Percentiles rank a stretch among this genome's conserved stretches.
Evolutionary conservation across 192 early-diverging fungal species (phyloP).

Genomic region (Backusella circina): DNA sequence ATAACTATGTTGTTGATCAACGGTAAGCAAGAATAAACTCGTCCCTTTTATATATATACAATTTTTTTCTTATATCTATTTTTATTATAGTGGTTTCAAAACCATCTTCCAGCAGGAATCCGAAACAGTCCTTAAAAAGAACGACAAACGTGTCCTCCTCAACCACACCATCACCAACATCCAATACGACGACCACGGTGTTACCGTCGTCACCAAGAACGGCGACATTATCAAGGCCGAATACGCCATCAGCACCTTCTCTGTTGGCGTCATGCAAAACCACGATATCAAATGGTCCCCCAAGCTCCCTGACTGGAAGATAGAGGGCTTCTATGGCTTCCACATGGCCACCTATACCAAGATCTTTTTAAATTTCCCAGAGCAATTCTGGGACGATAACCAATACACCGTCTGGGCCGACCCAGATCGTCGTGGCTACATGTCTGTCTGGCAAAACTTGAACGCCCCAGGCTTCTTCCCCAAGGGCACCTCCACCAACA

Average conservation of each 20-base stretch:
- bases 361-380: constrained; percentile 35
- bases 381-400: constrained; percentile 34
- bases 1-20: constrained; percentile 29
- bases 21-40: neutral
- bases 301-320: constrained; percentile 34
- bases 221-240: constrained; percentile 31
- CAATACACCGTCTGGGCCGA: constrained; percentile 35
- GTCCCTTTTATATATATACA: neutral
- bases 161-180: constrained; percentile 26
- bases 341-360: constrained; percentile 42
- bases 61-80: neutral
- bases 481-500: constrained; percentile 16
- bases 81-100: constrained; percentile 26
- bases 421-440: constrained; percentile 22
- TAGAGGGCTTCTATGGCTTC: constrained; percentile 33
- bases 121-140: constrained; percentile 13
- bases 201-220: constrained; percentile 26
- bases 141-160: constrained; percentile 24
- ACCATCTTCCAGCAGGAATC: constrained; percentile 33
- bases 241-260: constrained; percentile 40
- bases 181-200: constrained; percentile 17
- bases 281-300: constrained; percentile 31
- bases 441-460: constrained; percentile 31
- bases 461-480: constrained; percentile 30
- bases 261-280: constrained; percentile 36